Base-by-base conservation (phyloP, 257 asterid genomes). In the Fraxinus americana region DNA sequence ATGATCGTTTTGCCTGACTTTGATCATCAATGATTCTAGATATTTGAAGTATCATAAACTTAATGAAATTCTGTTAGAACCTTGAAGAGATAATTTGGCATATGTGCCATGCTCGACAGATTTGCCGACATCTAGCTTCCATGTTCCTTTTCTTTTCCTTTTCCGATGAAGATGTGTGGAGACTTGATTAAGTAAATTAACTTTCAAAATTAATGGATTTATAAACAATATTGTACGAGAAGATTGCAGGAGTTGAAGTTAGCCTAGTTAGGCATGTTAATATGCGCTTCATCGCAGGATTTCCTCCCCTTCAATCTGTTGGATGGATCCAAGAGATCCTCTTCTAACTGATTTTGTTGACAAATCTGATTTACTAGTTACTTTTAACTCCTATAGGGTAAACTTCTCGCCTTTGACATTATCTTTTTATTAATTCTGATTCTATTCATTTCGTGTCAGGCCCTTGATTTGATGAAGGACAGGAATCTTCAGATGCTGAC, bases 381-480 rank as follows among this genome's bases (percentile, higher is more conserved):
- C 10, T 57, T 57, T n/a, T 57, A 57, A 19, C 27, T n/a, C 66
- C 25, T 61, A 23, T 3, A 7, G 34, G 68, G 1, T 25, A 21
- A 61, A 57, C 29, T 63, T 23, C 2, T 63, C 3, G 2, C 35
- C n/a, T 63, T 63, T 11, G 35, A 25, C 36, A 11, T 27, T 59
- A 27, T 63, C 35, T 63, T 63, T 10, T 63, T 27, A 27, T 27
- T 63, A 23, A 36, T 63, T 27, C 69, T 63, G 69, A 63, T 71
- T 80, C 23, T 63, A 52, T 50, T 36, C 69, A 61, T 66, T 68
- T 81, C 67, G 74, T 82, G 75, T 79, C 92, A 90, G 91, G 96
- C 96, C 79, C 91, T 90, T 80, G 96, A 90, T 89, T 83, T 90
- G 87, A 90, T 90, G 65, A 90, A 80, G 90, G 90, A 89, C 78